Conservation (phyloP, 441 rosid genomes). For the Daphne laureola region DNA sequence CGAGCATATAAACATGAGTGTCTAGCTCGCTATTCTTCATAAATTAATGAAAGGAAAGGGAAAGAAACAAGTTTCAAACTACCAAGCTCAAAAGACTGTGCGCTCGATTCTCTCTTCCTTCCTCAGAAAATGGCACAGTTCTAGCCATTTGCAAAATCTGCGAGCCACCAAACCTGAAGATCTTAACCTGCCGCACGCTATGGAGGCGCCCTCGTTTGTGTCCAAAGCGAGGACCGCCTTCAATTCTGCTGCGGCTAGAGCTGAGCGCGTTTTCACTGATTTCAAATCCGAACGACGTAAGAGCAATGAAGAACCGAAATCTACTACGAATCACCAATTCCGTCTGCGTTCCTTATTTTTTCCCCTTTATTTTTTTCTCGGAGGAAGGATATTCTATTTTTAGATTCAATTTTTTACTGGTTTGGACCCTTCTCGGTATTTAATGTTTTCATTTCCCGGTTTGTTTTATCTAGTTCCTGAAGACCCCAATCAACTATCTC, state of each 20-base stretch:
- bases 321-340: background rate
- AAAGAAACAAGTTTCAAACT: too few species aligned
- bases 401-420: too few species aligned
- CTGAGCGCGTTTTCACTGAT: conserved; percentile 93
- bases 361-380: too few species aligned
- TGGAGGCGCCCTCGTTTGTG: conserved; percentile 73
- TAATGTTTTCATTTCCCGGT: conserved; percentile 5
- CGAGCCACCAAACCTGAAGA: background rate
- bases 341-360: too few species aligned
- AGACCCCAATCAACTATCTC: conserved; percentile 49
- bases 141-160: background rate
- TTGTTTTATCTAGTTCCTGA: conserved; percentile 20
- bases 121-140: conserved; percentile 2
- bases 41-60: too few species aligned
- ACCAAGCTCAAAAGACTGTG: too few species aligned
- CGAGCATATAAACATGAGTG: too few species aligned
- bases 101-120: background rate
- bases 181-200: conserved; percentile 29
- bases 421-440: conserved; percentile 10
- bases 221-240: conserved; percentile 89
- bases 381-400: too few species aligned
- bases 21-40: too few species aligned
- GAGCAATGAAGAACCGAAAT: background rate
- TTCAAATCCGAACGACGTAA: conserved; percentile 82
- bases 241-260: conserved; percentile 94